Percentiles rank a stretch among this genome's conserved stretches.
phyloP scores from a whole-genome alignment of 2,329 filamentous ascomycete genomes.

The Penicillium frequentans region DNA sequence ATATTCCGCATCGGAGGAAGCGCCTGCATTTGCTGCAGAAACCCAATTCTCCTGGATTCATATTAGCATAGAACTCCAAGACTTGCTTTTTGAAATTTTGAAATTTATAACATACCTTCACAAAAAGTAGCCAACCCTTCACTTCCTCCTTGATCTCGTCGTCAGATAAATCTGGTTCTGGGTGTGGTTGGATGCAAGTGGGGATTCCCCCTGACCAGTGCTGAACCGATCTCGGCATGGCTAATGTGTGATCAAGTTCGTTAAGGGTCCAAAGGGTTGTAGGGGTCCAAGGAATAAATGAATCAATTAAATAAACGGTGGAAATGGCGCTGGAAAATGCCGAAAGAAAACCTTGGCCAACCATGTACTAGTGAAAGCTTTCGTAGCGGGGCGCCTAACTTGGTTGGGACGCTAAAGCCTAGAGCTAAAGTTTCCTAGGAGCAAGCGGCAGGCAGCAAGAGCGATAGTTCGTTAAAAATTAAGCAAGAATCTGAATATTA shows the following conservation, averaged over 20 bases:
- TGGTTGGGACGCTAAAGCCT: too few species aligned
- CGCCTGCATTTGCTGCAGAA: slow-evolving; percentile 4
- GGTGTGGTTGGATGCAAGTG: slow-evolving; percentile 8
- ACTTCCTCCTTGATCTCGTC: slow-evolving; percentile 14
- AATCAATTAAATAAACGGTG: neutral
- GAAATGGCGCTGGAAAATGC: too few species aligned
- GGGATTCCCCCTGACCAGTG: slow-evolving; percentile 11
- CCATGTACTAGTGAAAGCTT: too few species aligned
- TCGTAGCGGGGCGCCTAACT: too few species aligned
- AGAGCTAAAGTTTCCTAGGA: too few species aligned
- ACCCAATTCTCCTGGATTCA: slow-evolving; percentile 9
- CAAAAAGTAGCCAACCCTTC: slow-evolving; percentile 14
- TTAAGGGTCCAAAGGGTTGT: neutral
- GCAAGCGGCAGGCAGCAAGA: too few species aligned
- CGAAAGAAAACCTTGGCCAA: too few species aligned
- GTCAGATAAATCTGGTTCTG: slow-evolving; percentile 7
- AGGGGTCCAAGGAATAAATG: neutral
- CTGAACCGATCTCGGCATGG: slow-evolving; percentile 1
- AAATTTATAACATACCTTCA: neutral
- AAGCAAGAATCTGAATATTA: too few species aligned
- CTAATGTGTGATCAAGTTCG: neutral
- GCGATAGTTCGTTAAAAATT: too few species aligned
- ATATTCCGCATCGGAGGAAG: slow-evolving; percentile 7
- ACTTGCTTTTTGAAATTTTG: neutral
- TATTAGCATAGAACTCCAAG: neutral